These are phyloP conservation scores for Selaginella moellendorffii DNA, from an alignment of 75 land plant genomes.

Conservation along the genomic window DNA sequence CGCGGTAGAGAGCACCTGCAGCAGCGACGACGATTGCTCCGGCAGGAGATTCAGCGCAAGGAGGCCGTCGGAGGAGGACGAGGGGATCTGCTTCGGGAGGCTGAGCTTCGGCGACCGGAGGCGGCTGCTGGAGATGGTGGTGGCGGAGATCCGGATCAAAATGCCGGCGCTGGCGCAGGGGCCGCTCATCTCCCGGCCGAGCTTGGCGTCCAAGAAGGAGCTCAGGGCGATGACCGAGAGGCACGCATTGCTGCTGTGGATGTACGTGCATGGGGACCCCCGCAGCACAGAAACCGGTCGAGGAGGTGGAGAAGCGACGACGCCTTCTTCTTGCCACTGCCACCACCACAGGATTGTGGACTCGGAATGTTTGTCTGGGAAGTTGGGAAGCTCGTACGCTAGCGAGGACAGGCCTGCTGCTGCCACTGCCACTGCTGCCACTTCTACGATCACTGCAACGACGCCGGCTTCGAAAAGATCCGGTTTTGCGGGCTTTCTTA, in stretches of 20 bases:
- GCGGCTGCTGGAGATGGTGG: conserved; percentile 54
- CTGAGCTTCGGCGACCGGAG: conserved; percentile 64
- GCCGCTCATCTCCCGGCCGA: conserved; percentile 34
- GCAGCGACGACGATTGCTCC: neutral
- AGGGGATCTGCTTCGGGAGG: conserved; percentile 32
- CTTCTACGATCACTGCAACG: no score
- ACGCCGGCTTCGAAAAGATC: conserved; percentile 34
- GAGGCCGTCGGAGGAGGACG: conserved; percentile 13
- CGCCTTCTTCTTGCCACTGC: no score
- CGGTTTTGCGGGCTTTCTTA: conserved; percentile 32
- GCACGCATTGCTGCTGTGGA: neutral
- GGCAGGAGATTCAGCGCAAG: neutral
- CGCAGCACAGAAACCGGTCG: neutral
- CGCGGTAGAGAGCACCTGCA: conserved; percentile 4
- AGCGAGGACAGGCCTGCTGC: no score
- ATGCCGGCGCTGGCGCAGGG: conserved; percentile 27
- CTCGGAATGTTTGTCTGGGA: no score
- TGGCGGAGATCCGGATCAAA: conserved; percentile 31
- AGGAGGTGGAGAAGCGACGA: no score
- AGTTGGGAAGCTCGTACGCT: no score
- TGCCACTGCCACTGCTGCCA: no score
- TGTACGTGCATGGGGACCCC: neutral
- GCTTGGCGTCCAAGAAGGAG: neutral
- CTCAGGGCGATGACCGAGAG: neutral
- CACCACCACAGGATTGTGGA: no score